Conservation (phyloP, 1,284 basidiomycete genomes). For the Veloboletus limbatus region DNA sequence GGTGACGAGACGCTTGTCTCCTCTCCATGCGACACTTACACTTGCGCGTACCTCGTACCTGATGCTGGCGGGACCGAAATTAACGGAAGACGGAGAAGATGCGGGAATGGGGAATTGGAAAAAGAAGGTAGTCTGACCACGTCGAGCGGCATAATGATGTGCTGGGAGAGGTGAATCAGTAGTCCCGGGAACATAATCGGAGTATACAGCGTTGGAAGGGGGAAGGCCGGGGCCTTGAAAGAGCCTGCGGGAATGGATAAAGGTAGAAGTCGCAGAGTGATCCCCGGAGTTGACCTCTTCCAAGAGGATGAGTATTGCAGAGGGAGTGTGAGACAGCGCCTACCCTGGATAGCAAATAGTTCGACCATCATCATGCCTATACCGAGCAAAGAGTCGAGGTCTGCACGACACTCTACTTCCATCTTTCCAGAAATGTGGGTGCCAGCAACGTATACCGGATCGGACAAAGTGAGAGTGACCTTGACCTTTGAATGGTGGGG, state of each 20-base stretch:
- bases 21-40: conserved; percentile 69
- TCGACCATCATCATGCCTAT: conserved; percentile 73
- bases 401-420: conserved; percentile 71
- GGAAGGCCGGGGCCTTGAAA: conserved; percentile 79
- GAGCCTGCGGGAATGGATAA: conserved; percentile 61
- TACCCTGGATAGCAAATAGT: conserved; percentile 70
- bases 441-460: conserved; percentile 62
- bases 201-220: conserved; percentile 73
- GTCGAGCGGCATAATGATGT: conserved; percentile 63
- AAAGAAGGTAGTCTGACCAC: conserved; percentile 69
- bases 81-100: conserved; percentile 64
- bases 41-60: conserved; percentile 69
- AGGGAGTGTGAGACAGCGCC: neutral
- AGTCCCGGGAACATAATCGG: conserved; percentile 44
- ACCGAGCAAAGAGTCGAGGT: conserved; percentile 57
- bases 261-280: conserved; percentile 73
- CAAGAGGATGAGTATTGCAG: conserved; percentile 2
- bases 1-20: conserved; percentile 61
- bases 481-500: conserved; percentile 72
- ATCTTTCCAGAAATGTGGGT: conserved; percentile 65
- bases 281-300: conserved; percentile 71
- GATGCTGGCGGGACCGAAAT: conserved; percentile 63
- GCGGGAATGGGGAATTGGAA: conserved; percentile 66
- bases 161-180: conserved; percentile 57
- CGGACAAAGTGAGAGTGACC: conserved; percentile 55